Conservation (phyloP, 768 basidiomycete genomes). For the Kwoniella shandongensis region DNA sequence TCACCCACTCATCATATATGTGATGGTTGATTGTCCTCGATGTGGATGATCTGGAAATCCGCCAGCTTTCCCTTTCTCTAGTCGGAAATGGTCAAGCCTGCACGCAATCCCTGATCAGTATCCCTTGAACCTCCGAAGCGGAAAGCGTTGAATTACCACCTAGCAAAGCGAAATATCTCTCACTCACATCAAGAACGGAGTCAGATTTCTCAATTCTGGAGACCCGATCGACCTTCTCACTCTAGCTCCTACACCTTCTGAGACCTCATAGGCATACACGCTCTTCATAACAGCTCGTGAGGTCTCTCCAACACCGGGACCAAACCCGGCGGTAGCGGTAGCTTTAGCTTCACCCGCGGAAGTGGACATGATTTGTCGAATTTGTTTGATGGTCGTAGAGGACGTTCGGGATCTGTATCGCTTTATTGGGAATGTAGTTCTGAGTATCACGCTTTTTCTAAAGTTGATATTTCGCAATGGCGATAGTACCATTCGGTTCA, state of each 20-base stretch:
- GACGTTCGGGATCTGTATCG: no score
- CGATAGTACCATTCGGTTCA: no score
- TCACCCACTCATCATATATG: slow-evolving; percentile 81
- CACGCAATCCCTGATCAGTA: neutral
- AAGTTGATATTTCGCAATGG: no score
- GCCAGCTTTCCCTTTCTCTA: slow-evolving; percentile 52
- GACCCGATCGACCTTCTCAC: slow-evolving; percentile 87
- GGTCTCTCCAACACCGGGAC: neutral
- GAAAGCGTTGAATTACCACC: no score
- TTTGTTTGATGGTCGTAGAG: neutral
- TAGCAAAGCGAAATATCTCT: neutral
- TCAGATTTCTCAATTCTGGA: slow-evolving; percentile 69
- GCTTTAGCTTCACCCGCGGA: no score
- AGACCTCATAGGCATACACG: slow-evolving; percentile 61
- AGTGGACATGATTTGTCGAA: neutral
- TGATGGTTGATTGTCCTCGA: slow-evolving; percentile 55
- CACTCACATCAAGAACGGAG: slow-evolving; percentile 78
- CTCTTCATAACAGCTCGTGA: slow-evolving; percentile 69
- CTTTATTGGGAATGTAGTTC: no score
- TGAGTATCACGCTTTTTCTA: no score
- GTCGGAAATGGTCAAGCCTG: slow-evolving; percentile 68
- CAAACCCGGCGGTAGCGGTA: neutral
- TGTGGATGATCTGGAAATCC: slow-evolving; percentile 91
- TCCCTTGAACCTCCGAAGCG: no score
- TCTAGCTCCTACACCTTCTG: slow-evolving; percentile 69